These are phyloP conservation scores for Calonectria pseudoturangicola DNA, from an alignment of 2,329 filamentous ascomycete species.

Conservation along the genomic window DNA sequence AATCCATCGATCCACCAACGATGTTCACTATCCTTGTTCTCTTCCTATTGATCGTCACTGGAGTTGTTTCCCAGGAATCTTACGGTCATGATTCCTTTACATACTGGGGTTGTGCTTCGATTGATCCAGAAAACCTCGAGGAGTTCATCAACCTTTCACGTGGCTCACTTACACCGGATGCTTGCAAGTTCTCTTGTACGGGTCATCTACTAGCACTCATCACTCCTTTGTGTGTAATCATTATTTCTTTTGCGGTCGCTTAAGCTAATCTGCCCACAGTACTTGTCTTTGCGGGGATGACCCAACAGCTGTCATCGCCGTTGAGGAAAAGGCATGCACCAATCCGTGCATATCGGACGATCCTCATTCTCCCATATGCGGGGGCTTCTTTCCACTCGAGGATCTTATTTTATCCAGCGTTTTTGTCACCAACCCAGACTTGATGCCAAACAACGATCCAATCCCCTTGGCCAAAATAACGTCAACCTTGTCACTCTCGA, in stretches of 20 bases:
- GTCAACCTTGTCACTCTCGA: constrained; percentile 8
- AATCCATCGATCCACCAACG: background rate
- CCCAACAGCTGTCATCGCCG: constrained; percentile 51
- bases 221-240: constrained; percentile 56
- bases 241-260: rapidly evolving
- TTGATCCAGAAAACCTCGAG: constrained; percentile 46
- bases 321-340: constrained; percentile 58
- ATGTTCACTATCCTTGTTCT: constrained; percentile 53
- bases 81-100: constrained; percentile 44
- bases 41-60: constrained; percentile 45
- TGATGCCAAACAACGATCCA: constrained; percentile 37
- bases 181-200: constrained; percentile 47
- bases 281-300: constrained; percentile 61
- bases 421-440: constrained; percentile 52
- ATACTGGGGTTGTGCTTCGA: constrained; percentile 52
- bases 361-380: constrained; percentile 57
- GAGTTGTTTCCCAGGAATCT: constrained; percentile 43
- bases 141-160: constrained; percentile 38
- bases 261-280: constrained; percentile 49
- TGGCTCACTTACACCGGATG: constrained; percentile 46
- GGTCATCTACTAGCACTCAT: constrained; percentile 49
- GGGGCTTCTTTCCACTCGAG: constrained; percentile 56
- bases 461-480: constrained; percentile 26
- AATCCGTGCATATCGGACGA: constrained; percentile 55
- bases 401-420: constrained; percentile 57